Conservation (phyloP, 352 stramenopile species). For the Pythium utonaiense region DNA sequence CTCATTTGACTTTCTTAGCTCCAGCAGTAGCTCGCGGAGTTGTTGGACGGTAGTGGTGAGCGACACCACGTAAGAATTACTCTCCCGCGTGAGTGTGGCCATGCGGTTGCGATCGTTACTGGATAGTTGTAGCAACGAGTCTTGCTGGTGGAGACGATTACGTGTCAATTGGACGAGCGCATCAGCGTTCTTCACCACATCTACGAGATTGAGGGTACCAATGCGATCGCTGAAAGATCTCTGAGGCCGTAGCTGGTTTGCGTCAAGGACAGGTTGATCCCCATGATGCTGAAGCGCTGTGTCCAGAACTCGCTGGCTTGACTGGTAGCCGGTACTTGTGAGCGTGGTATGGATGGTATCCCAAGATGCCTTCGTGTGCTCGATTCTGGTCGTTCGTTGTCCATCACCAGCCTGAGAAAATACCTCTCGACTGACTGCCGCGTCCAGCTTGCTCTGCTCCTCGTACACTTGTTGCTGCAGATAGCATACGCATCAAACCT, state of each 20-base stretch:
- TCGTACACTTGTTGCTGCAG: slow-evolving; percentile 41
- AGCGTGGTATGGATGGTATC: slow-evolving; percentile 23
- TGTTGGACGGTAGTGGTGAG: slow-evolving; percentile 33
- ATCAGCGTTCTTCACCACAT: slow-evolving; percentile 35
- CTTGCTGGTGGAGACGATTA: slow-evolving; percentile 20
- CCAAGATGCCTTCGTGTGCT: slow-evolving; percentile 29
- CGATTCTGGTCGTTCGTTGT: slow-evolving; percentile 23
- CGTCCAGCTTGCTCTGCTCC: slow-evolving; percentile 34
- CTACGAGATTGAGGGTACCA: slow-evolving; percentile 24
- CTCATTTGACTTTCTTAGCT: slow-evolving; percentile 39
- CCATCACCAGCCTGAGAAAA: slow-evolving; percentile 31
- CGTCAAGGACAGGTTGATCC: slow-evolving; percentile 34
- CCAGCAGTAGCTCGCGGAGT: slow-evolving; percentile 27
- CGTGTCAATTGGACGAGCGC: slow-evolving; percentile 30
- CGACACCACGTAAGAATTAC: slow-evolving; percentile 25
- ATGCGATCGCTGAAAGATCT: slow-evolving; percentile 14
- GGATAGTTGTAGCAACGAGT: slow-evolving; percentile 15
- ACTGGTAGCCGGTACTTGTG: slow-evolving; percentile 18
- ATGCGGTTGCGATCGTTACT: slow-evolving; percentile 13
- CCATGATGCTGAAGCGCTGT: slow-evolving; percentile 33
- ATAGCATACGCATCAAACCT: not conserved
- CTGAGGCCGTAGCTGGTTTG: slow-evolving; percentile 18
- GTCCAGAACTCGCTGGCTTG: slow-evolving; percentile 27
- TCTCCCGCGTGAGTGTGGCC: slow-evolving; percentile 17
- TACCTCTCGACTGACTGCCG: slow-evolving; percentile 23